Base-by-base conservation (phyloP, 371 early-diverging fungal genomes). In the Mucor piriformis region DNA sequence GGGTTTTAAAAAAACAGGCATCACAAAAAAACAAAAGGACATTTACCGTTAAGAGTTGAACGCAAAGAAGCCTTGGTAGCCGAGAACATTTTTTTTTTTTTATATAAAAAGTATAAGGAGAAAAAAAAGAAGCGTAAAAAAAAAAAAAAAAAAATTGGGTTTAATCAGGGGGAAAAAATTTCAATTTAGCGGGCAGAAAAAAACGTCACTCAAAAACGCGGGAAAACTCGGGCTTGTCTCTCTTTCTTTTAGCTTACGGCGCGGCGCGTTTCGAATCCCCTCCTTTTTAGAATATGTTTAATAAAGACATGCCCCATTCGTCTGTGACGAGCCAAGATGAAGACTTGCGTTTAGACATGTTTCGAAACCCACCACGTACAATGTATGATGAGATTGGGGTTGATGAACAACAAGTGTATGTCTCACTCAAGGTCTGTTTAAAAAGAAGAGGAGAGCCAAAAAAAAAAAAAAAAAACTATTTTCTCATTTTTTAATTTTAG, bases 11-110 rank as follows among this genome's bases (percentile, higher is more conserved):
- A 13, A 13, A 13, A 37, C 12, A 7, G 4, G 15, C 37, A 37
- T 13, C 23, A 51, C 42, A 54, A 6, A 54, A 42, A 54, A 18
- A 43, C 18, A 32, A 18, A 18, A 7, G 25, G 20, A n/a, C 15
- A 10, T 12, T 54, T 72, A 72, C 72, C 62, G 42, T 64, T 48
- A 23, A 58, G 58, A 49, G 72, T 72, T 42, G 72, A 61, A 50
- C 72, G 72, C 37, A 72, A 61, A 43, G 68, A 59, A 33, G 56
- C 62, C 55, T 63, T 67, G 42, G 67, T 61, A 29, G 54, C 47
- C 33, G 64, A 61, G 55, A 67, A 61, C 72, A 72, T 72, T 52
- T 61, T 38, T 33, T 40, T 16, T 37, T 37, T 37, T 37, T 37
- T 33, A 6, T 33, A 6, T 49, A 37, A 24, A 47, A 35, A 21